Percentiles rank a stretch among this genome's conserved stretches.
phyloP scores from a whole-genome alignment of 441 rosid species.

The Biscutella laevigata region DNA sequence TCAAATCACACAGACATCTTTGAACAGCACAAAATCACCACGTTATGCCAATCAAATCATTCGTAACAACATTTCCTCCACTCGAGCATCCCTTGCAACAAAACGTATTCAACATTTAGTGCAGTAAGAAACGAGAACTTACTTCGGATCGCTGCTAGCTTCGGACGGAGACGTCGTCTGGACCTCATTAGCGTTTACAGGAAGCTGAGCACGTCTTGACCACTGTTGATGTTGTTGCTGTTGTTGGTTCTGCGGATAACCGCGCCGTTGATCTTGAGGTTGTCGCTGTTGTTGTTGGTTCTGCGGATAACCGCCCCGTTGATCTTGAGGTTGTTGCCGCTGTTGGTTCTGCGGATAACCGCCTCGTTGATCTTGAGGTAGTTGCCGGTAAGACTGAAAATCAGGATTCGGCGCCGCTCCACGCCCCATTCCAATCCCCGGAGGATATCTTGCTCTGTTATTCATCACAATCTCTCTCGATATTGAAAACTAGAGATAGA shows the following conservation, averaged over 20 bases:
- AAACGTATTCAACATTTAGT: background rate
- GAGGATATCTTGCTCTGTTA: conserved; percentile 87
- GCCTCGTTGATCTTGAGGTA: conserved; percentile 69
- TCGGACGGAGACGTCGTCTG: conserved; percentile 76
- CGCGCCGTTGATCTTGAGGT: too few species aligned
- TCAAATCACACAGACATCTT: background rate
- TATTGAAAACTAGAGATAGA: conserved; percentile 5
- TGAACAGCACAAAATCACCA: conserved; percentile 5
- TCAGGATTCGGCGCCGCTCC: conserved; percentile 56
- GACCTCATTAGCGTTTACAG: conserved; percentile 54
- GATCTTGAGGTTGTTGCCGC: too few species aligned
- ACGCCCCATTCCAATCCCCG: conserved; percentile 75
- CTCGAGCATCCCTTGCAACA: background rate
- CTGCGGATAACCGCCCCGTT: too few species aligned
- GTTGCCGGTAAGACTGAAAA: conserved; percentile 45
- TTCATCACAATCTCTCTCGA: conserved; percentile 40
- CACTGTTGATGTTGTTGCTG: conserved; percentile 54
- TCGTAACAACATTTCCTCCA: background rate
- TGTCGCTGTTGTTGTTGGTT: conserved; percentile 22
- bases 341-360: conserved; percentile 48
- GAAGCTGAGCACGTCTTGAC: conserved; percentile 63
- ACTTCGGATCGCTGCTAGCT: conserved; percentile 78
- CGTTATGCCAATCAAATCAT: background rate
- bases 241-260: too few species aligned
- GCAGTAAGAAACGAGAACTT: background rate